A percentile compares a stretch with the other conserved stretches of the same genome.
Conservation (phyloP, 805 yeast species). For the Zygosaccharomyces rouxii region DNA sequence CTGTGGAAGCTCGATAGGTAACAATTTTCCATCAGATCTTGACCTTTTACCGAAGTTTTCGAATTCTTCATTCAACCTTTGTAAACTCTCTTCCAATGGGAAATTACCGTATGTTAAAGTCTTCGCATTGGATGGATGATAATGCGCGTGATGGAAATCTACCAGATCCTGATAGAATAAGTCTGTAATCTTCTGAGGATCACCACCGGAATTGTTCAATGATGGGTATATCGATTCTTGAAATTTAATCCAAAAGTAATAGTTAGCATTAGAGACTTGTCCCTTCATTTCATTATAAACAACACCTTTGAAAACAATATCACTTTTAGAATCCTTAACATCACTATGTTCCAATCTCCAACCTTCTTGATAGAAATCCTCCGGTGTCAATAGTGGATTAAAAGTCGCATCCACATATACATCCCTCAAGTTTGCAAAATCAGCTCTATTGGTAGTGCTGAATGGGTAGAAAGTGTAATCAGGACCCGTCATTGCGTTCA, state of each 20-base stretch:
- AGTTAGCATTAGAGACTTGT: constrained; percentile 83
- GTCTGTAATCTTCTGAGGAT: constrained; percentile 74
- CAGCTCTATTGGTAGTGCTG: constrained; percentile 84
- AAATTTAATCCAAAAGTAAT: constrained; percentile 77
- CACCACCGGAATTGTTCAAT: constrained; percentile 89
- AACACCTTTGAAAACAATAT: constrained; percentile 83
- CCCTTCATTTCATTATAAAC: constrained; percentile 99
- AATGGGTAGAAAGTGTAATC: constrained; percentile 96
- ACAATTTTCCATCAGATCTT: constrained; percentile 14
- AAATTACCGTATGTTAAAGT: constrained; percentile 86
- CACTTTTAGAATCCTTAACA: constrained; percentile 51
- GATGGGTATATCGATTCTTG: constrained; percentile 81
- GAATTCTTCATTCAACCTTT: constrained; percentile 50
- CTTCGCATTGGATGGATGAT: constrained; percentile 86
- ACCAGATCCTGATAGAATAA: constrained; percentile 69
- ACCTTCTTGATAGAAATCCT: constrained; percentile 92
- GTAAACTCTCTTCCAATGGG: constrained; percentile 56
- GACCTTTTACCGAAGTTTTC: constrained; percentile 50
- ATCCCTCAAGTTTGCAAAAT: constrained; percentile 75
- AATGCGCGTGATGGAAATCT: constrained; percentile 67
- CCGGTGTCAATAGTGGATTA: constrained; percentile 68
- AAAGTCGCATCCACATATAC: constrained; percentile 87
- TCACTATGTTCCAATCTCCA: constrained; percentile 86
- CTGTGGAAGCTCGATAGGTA: constrained; percentile 45
- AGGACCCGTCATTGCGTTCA: constrained; percentile 99